Conservation (phyloP, 2,329 filamentous ascomycete species). For the Fusarium staphyleae region DNA sequence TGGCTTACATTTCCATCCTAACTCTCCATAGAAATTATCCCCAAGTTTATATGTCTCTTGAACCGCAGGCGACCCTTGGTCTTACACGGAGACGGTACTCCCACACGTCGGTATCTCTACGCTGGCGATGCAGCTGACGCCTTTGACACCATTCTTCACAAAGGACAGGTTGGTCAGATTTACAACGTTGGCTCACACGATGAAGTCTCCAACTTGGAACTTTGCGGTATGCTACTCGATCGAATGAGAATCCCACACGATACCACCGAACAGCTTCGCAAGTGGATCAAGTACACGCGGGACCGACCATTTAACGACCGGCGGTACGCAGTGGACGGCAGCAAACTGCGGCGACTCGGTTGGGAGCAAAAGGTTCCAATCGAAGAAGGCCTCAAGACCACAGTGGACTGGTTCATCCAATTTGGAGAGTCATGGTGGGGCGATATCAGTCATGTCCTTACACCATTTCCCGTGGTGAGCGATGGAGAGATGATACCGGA, state of each 20-base stretch:
- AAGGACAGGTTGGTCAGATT: conserved; percentile 74
- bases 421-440: conserved; percentile 77
- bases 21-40: conserved; percentile 73
- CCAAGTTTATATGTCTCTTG: conserved; percentile 79
- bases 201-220: conserved; percentile 76
- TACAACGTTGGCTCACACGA: conserved; percentile 85
- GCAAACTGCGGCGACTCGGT: conserved; percentile 70
- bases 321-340: conserved; percentile 74
- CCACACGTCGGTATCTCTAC: conserved; percentile 78
- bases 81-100: conserved; percentile 78
- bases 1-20: conserved; percentile 1
- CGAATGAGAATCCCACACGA: conserved; percentile 65
- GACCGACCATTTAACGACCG: conserved; percentile 83
- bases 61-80: conserved; percentile 71
- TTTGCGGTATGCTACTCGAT: conserved; percentile 70
- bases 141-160: conserved; percentile 84
- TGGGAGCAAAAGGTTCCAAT: conserved; percentile 74
- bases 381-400: conserved; percentile 66
- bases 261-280: conserved; percentile 60
- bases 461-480: conserved; percentile 69
- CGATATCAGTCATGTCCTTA: conserved; percentile 72
- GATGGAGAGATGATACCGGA: conserved; percentile 64
- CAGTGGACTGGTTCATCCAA: conserved; percentile 73
- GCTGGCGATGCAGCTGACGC: conserved; percentile 82
- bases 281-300: conserved; percentile 76